phyloP scores from a whole-genome alignment of 2,329 filamentous ascomycete species.

The Aspergillus fumigatiaffinis region DNA sequence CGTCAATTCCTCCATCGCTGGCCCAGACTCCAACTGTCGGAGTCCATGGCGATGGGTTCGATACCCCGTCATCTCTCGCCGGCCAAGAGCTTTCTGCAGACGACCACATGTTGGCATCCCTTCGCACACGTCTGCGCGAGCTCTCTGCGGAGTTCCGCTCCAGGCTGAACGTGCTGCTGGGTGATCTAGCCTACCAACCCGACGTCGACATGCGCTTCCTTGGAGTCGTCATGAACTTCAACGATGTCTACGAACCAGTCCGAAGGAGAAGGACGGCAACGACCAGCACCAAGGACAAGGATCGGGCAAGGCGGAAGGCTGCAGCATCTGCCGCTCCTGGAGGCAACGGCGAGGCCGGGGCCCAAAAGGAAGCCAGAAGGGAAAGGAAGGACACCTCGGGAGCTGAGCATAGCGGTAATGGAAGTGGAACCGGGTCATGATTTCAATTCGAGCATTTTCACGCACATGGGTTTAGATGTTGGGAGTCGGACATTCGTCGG shows the following conservation, averaged over 20 bases:
- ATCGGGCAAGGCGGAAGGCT: slow-evolving; percentile 24
- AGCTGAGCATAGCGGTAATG: slow-evolving; percentile 2
- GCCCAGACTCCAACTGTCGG: slow-evolving; percentile 24
- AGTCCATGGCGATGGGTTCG: slow-evolving; percentile 22
- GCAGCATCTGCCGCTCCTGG: slow-evolving; percentile 18
- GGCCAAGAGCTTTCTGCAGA: slow-evolving; percentile 35
- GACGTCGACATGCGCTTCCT: slow-evolving; percentile 95
- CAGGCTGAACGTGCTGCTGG: slow-evolving; percentile 74
- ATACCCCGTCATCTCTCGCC: slow-evolving; percentile 38
- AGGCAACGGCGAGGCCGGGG: slow-evolving; percentile 12
- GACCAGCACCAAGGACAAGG: slow-evolving; percentile 29
- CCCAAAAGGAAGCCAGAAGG: slow-evolving; percentile 20
- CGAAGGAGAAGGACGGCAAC: slow-evolving; percentile 50
- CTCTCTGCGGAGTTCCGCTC: slow-evolving; percentile 73
- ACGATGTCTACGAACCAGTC: slow-evolving; percentile 85
- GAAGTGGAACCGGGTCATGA: not conserved
- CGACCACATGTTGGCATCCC: slow-evolving; percentile 66
- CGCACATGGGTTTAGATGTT: not conserved
- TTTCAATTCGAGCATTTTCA: not conserved
- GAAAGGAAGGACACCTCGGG: slow-evolving; percentile 20
- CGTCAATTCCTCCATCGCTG: slow-evolving; percentile 25
- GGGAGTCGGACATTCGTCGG: not conserved
- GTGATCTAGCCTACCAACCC: slow-evolving; percentile 87
- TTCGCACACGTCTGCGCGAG: slow-evolving; percentile 68
- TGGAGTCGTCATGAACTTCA: slow-evolving; percentile 98